Conservation (phyloP, 192 early-diverging fungal species). For the Gaertneriomyces semiglobifer region DNA sequence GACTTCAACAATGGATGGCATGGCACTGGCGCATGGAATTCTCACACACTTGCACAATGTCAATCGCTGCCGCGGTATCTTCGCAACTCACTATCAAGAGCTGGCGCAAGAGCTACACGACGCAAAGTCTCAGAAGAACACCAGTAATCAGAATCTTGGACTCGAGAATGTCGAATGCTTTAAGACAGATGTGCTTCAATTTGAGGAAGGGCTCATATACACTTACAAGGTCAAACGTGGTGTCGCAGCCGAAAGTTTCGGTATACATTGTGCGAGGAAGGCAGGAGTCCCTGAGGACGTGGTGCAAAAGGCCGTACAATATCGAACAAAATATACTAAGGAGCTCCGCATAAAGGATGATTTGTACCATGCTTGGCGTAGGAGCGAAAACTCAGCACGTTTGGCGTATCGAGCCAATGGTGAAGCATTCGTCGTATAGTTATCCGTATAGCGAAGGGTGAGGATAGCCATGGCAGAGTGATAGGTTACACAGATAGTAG, state of each 20-base stretch:
- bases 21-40: constrained; percentile 66
- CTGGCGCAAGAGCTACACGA: constrained; percentile 40
- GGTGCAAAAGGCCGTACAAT: too few species aligned
- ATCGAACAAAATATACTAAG: too few species aligned
- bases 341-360: too few species aligned
- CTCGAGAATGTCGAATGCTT: constrained; percentile 10
- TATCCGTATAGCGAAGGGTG: too few species aligned
- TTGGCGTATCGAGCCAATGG: too few species aligned
- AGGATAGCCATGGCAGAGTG: too few species aligned
- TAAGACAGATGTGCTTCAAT: neutral
- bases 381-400: too few species aligned
- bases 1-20: constrained; percentile 74
- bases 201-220: constrained; percentile 46
- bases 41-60: constrained; percentile 52
- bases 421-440: too few species aligned
- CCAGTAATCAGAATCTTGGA: neutral
- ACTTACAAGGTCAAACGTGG: constrained; percentile 65
- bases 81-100: constrained; percentile 81
- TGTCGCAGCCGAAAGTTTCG: constrained; percentile 64
- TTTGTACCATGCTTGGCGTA: too few species aligned
- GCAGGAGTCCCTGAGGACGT: constrained; percentile 44
- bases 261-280: constrained; percentile 66
- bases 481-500: too few species aligned
- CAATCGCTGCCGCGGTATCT: constrained; percentile 55
- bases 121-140: neutral